Evolutionary conservation across 2,329 filamentous ascomycete species (phyloP).

Genomic region (Beauveria sp.): DNA sequence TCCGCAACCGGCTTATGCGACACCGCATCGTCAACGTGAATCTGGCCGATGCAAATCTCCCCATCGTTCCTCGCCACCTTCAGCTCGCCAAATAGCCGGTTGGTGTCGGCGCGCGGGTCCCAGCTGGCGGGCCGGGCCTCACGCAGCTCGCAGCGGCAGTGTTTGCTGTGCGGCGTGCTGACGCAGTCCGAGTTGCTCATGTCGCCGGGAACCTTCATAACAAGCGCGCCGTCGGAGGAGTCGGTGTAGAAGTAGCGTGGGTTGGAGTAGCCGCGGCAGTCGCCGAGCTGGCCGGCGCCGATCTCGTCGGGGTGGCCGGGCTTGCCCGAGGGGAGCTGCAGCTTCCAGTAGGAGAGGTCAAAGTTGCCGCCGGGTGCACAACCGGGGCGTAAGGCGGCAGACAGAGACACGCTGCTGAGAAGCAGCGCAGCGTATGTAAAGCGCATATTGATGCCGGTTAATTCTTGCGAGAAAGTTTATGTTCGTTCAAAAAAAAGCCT

Average conservation of each 20-base stretch:
- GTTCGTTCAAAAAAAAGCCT: not conserved
- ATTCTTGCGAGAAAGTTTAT: not conserved
- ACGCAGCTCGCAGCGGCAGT: constrained; percentile 35
- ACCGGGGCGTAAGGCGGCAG: not conserved
- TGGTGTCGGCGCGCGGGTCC: constrained; percentile 25
- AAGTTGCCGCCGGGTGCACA: constrained; percentile 24
- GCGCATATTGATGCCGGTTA: not conserved
- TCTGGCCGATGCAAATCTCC: constrained; percentile 31
- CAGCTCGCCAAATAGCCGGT: constrained; percentile 25
- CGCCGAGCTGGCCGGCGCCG: constrained; percentile 22
- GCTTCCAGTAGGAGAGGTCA: constrained; percentile 25
- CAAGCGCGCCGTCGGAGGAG: constrained; percentile 23
- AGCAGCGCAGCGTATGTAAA: not conserved
- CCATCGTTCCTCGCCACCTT: constrained; percentile 25
- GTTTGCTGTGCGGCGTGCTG: constrained; percentile 30
- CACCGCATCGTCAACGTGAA: constrained; percentile 28
- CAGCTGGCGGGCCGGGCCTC: constrained; percentile 26
- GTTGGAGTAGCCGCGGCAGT: constrained; percentile 28
- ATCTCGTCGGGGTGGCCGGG: constrained; percentile 16
- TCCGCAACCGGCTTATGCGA: constrained; percentile 32
- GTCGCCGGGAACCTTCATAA: constrained; percentile 32
- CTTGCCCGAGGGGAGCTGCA: constrained; percentile 31
- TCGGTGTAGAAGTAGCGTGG: constrained; percentile 28
- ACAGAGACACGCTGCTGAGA: not conserved
- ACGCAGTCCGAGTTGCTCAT: constrained; percentile 25